Percentiles rank a stretch among this genome's conserved stretches.
Conservation (phyloP, 2,329 filamentous ascomycete genomes). For the Exophiala spinifera region DNA sequence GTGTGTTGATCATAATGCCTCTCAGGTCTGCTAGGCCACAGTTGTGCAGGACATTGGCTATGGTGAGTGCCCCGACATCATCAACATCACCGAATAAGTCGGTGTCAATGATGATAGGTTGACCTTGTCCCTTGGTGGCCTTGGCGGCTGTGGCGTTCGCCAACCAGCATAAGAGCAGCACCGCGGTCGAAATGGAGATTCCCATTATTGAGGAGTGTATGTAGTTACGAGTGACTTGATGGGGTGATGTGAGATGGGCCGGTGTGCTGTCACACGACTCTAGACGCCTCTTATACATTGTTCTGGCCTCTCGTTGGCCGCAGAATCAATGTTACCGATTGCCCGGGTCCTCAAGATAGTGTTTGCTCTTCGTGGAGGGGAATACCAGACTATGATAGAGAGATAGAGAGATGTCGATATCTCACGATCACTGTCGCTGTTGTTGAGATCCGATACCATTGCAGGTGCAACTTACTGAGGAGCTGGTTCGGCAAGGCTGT, state of each 20-base stretch:
- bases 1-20: conserved; percentile 9
- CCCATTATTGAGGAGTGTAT: neutral
- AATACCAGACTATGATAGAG: too few species aligned
- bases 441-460: too few species aligned
- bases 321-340: too few species aligned
- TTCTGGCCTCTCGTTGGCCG: too few species aligned
- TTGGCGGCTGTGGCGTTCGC: neutral
- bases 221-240: neutral
- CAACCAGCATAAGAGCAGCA: neutral
- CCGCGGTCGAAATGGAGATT: neutral
- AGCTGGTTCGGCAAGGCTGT: too few species aligned
- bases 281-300: neutral
- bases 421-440: too few species aligned
- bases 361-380: too few species aligned
- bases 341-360: too few species aligned
- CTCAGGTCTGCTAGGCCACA: conserved; percentile 9
- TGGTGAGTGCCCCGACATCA: conserved; percentile 4
- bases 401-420: too few species aligned
- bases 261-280: neutral
- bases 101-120: conserved; percentile 10
- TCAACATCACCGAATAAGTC: conserved; percentile 11
- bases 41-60: conserved; percentile 11
- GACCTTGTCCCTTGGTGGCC: neutral
- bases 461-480: neutral
- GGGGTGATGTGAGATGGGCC: neutral